Percentiles rank a stretch among this genome's conserved stretches.
Conservation (phyloP, 208 protist species). For the Crithidia mellificae region DNA sequence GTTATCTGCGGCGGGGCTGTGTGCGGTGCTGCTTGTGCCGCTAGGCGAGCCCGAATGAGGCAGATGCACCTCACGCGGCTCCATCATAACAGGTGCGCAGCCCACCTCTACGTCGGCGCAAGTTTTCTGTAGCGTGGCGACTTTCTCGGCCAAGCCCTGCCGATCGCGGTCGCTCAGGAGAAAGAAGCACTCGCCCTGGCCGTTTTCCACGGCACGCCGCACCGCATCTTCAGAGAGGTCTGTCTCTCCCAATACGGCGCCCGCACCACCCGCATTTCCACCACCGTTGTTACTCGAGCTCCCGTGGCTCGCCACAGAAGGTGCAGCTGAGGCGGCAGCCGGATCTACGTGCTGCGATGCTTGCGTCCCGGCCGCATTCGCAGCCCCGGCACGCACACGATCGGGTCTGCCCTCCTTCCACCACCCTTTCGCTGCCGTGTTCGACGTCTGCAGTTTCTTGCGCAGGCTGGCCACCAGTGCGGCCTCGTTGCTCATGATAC, state of each 20-base stretch:
- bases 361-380: not conserved
- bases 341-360: slow-evolving; percentile 9
- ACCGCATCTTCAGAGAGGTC: slow-evolving; percentile 52
- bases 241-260: slow-evolving; percentile 17
- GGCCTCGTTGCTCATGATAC: slow-evolving; percentile 53
- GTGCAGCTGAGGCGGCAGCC: not conserved
- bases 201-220: slow-evolving; percentile 37
- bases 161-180: slow-evolving; percentile 37
- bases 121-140: slow-evolving; percentile 34
- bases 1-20: too few species aligned
- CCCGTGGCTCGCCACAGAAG: too few species aligned
- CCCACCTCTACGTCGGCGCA: slow-evolving; percentile 34
- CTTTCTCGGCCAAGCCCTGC: slow-evolving; percentile 36
- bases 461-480: slow-evolving; percentile 66
- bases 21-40: not conserved
- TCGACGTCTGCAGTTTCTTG: slow-evolving; percentile 52
- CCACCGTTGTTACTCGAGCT: not conserved
- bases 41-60: not conserved
- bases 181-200: slow-evolving; percentile 77
- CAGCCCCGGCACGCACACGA: slow-evolving; percentile 13
- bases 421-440: slow-evolving; percentile 17
- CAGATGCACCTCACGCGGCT: slow-evolving; percentile 55
- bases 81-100: slow-evolving; percentile 44
- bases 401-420: slow-evolving; percentile 23
- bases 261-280: not conserved